Evolutionary conservation across 1,284 basidiomycete species (phyloP).

Genomic region (Gymnopus androsaceus): DNA sequence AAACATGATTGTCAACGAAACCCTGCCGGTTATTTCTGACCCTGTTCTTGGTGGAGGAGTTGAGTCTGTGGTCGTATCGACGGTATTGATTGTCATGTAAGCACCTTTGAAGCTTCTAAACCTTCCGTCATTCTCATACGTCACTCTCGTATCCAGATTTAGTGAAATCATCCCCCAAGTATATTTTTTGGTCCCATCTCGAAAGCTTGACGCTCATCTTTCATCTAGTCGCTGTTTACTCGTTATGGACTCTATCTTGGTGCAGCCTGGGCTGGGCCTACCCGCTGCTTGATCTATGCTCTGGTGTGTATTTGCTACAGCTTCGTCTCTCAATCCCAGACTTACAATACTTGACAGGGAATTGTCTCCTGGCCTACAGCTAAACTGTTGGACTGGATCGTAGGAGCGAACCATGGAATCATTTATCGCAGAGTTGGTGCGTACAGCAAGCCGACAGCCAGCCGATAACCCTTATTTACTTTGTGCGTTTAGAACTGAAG

Average conservation of each 20-base stretch:
- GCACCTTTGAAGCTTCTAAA: too few species aligned
- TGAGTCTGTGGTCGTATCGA: slow-evolving; percentile 80
- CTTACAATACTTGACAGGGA: slow-evolving; percentile 46
- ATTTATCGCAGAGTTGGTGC: slow-evolving; percentile 48
- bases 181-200: too few species aligned
- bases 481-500: slow-evolving; percentile 55
- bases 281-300: slow-evolving; percentile 67
- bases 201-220: too few species aligned
- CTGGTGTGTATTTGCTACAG: slow-evolving; percentile 47
- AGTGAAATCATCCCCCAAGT: slow-evolving; percentile 85
- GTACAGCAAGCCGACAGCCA: neutral
- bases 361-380: slow-evolving; percentile 83
- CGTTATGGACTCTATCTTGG: slow-evolving; percentile 91
- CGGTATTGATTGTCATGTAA: slow-evolving; percentile 84
- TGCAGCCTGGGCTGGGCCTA: slow-evolving; percentile 84
- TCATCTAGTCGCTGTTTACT: slow-evolving; percentile 88
- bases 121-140: slow-evolving; percentile 19
- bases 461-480: neutral
- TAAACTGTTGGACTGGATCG: slow-evolving; percentile 63
- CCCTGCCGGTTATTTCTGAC: slow-evolving; percentile 86
- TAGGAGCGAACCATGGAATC: slow-evolving; percentile 65
- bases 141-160: slow-evolving; percentile 50
- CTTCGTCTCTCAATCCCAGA: neutral
- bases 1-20: slow-evolving; percentile 90
- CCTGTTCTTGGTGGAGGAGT: slow-evolving; percentile 85